phyloP scores from a whole-genome alignment of 2,329 filamentous ascomycete species.

The Aspergillus texensis region DNA sequence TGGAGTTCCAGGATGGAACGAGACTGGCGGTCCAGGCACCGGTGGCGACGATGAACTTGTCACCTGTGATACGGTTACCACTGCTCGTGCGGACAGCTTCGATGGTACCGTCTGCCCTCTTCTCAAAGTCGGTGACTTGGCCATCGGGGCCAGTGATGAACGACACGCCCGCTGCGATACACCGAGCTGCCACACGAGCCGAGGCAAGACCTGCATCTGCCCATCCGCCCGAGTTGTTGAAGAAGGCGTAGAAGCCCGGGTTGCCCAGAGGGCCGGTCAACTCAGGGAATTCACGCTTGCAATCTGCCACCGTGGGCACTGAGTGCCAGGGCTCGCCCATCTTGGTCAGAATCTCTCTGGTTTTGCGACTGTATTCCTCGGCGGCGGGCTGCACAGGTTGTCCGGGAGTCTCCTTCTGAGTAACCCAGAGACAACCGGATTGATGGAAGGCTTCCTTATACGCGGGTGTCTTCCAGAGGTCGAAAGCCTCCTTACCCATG shows the following conservation, averaged over 20 bases:
- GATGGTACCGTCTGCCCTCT: slow-evolving; percentile 42
- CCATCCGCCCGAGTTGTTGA: slow-evolving; percentile 32
- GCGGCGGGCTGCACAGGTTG: slow-evolving; percentile 24
- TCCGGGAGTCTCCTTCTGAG: slow-evolving; percentile 24
- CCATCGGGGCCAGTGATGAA: slow-evolving; percentile 30
- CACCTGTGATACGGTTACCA: slow-evolving; percentile 56
- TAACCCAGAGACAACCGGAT: slow-evolving; percentile 28
- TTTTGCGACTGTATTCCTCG: slow-evolving; percentile 27
- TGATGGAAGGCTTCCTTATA: slow-evolving; percentile 27
- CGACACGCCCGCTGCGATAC: slow-evolving; percentile 26
- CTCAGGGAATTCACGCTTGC: slow-evolving; percentile 24
- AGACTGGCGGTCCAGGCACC: slow-evolving; percentile 81
- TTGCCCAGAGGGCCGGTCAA: slow-evolving; percentile 22
- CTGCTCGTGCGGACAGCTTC: slow-evolving; percentile 59
- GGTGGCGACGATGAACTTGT: slow-evolving; percentile 74
- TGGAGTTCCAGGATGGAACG: slow-evolving; percentile 72
- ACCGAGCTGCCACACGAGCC: slow-evolving; percentile 23
- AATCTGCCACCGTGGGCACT: slow-evolving; percentile 19
- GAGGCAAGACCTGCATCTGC: slow-evolving; percentile 31
- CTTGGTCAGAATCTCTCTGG: slow-evolving; percentile 24
- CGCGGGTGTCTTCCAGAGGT: slow-evolving; percentile 61
- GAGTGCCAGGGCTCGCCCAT: slow-evolving; percentile 30
- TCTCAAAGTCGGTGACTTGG: slow-evolving; percentile 39
- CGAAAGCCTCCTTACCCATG: slow-evolving; percentile 69
- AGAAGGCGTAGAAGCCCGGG: slow-evolving; percentile 29